Base-by-base conservation (phyloP, 768 basidiomycete species). In the Mycena pura region DNA sequence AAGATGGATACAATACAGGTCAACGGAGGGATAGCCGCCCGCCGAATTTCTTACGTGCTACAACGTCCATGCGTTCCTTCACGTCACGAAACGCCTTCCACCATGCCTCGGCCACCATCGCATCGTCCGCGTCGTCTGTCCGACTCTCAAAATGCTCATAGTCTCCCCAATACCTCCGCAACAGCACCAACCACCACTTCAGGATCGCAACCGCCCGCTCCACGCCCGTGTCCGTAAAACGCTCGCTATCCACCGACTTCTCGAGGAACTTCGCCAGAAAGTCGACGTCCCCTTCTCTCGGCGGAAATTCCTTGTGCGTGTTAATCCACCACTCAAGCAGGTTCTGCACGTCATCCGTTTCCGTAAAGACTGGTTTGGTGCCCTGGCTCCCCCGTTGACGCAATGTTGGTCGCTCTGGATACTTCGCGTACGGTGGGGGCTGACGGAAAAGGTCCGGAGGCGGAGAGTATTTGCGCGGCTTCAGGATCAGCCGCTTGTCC, bases 101-200 rank as follows among this genome's bases (percentile, higher is more conserved):
- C 95, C 94, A 96, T 36, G 85, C 85, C 69, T 79, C 79, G 2
- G 87, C 92, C 40, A 90, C 79, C 71, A 5, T 49, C 22, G 32
- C 76, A 74, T 70, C 77, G 76, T 72, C 62, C 64, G 64, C 60
- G 25, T 70, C 69, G 29, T 68, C 62, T 46, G 73, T 73, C 39
- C 77, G 73, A 22, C 72, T 74, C 39, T 78, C 80, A 29, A 75
- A 72, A 56, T 74, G 66, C 72, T 91, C 89, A 54, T 83, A 83
- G 4, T 77, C 74, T 11, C 80, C 83, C 83, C 89, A 94, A 68
- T 84, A 73, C 61, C 87, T 76, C 66, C 88, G 77, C 66, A 93
- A 72, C 25, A 95, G 70, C 29, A 89, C 80, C 63, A 86, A 73
- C 95, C 93, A 95, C 91, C 90, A 96, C 68, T 84, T 88, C 80